Evolutionary conservation across 345 rosid genomes (phyloP), one percentile per base, ranked within the genome.

Genomic region (Dipteronia dyeriana): DNA sequence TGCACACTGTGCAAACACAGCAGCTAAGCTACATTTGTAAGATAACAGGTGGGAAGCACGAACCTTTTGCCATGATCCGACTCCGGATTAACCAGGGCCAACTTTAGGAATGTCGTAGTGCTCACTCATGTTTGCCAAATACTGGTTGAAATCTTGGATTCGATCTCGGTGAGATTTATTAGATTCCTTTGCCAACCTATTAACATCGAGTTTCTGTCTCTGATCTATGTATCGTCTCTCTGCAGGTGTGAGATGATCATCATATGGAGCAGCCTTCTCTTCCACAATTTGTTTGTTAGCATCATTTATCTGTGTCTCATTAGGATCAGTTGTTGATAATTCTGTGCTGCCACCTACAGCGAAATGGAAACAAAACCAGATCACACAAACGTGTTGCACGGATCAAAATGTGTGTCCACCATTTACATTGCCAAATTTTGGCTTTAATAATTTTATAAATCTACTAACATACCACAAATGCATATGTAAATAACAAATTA

Each of bases 101-200:
- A 91, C 96, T 82, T 90, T 91, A 67, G 91, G 92, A 68, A 88
- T 90, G 86, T 90, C 93, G 9, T 91, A 90, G 67, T 90, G 93
- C 82, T 91, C 91, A 26, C 90, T 90, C 87, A 91, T 85, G 80
- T 89, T 90, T 12, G 93, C 93, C 56, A 90, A 81, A 75, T 91
- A 88, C 71, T 88, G 90, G 76, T 90, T 91, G 80, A 91, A 89
- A 70, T 87, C 90, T 82, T 88, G 91, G 73, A 91, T 88, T 78
- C 92, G 81, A 71, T 88, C 90, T 0, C 89, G 88, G 77, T 90
- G 92, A n/a, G 92, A 88, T 75, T 87, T 91, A 61, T 72, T 79
- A 2, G 93, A 92, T 66, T 87, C 89, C 83, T 86, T 90, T 9
- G 90, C 89, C 88, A 90, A 81, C 73, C 80, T 82, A 65, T 76